A percentile compares a stretch with the other conserved stretches of the same genome.
phyloP scores from a whole-genome alignment of 2,329 filamentous ascomycete species.

The Fusarium nygamai region DNA sequence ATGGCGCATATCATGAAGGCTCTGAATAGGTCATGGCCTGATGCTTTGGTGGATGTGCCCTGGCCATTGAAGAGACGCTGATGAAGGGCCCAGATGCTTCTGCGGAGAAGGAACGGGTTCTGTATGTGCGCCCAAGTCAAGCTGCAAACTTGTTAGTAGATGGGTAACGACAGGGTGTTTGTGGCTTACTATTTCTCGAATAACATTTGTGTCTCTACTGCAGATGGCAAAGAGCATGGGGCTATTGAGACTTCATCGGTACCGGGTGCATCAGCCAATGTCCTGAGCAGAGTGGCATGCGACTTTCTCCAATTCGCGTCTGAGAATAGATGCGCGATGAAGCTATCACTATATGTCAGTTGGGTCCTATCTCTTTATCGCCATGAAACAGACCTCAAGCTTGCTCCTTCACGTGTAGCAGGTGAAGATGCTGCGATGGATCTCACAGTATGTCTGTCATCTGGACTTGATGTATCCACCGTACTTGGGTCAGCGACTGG shows the following conservation, averaged over 20 bases:
- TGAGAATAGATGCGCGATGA: slow-evolving; percentile 10
- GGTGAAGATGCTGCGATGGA: slow-evolving; percentile 19
- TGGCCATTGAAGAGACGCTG: not conserved
- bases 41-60: fast-evolving
- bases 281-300: slow-evolving; percentile 1
- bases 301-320: slow-evolving; percentile 19
- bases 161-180: no score
- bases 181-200: slow-evolving; percentile 21
- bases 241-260: not conserved
- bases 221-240: not conserved
- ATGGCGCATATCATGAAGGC: slow-evolving; percentile 33
- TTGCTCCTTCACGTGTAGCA: slow-evolving; percentile 2
- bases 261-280: slow-evolving; percentile 4
- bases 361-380: no score
- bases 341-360: not conserved
- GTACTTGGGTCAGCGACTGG: not conserved
- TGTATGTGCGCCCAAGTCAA: slow-evolving; percentile 27
- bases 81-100: slow-evolving; percentile 15
- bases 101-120: slow-evolving; percentile 3
- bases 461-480: slow-evolving; percentile 4
- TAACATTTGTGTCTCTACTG: not conserved
- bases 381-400: not conserved
- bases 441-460: slow-evolving; percentile 11
- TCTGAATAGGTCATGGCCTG: slow-evolving; percentile 11
- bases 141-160: not conserved